Percentiles rank a stretch among this genome's conserved stretches.
Conservation (phyloP, 139 green algal species). For the Chloropicon primus region DNA sequence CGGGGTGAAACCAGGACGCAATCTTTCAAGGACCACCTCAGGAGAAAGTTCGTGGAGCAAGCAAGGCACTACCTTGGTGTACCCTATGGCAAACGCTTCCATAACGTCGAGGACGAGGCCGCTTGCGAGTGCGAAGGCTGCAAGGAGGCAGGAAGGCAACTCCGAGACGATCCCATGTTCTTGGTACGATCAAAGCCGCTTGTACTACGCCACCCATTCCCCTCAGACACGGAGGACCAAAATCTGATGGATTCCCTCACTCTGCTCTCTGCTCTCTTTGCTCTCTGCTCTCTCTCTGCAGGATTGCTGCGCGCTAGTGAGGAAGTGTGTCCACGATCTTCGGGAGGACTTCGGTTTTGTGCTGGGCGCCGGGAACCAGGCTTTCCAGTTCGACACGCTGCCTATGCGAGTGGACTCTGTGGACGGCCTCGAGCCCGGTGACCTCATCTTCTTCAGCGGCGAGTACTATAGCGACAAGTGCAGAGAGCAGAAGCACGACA, state of each 20-base stretch:
- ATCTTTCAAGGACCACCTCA: not conserved
- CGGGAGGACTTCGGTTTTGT: conserved; percentile 20
- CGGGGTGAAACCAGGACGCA: not conserved
- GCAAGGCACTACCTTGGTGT: conserved; percentile 12
- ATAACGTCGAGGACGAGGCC: conserved; percentile 44
- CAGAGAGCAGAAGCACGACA: conserved; percentile 15
- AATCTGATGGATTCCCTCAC: no score
- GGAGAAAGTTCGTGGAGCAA: conserved; percentile 21
- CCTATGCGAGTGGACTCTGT: conserved; percentile 6
- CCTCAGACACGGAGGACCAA: no score
- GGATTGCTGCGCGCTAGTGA: conserved; percentile 29
- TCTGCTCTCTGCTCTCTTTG: not conserved
- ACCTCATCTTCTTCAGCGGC: not conserved
- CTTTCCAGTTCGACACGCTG: conserved; percentile 18
- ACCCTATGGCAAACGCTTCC: conserved; percentile 44
- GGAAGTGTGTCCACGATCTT: conserved; percentile 9
- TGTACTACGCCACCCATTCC: no score
- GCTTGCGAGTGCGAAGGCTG: conserved; percentile 21
- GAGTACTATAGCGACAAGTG: not conserved
- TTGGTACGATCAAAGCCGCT: not conserved
- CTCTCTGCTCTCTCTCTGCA: not conserved
- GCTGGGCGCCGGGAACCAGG: conserved; percentile 23
- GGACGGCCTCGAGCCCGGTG: conserved; percentile 21
- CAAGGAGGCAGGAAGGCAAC: conserved; percentile 13
- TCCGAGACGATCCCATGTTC: conserved; percentile 19